Evolutionary conservation across 208 protist species (phyloP).

Genomic region (Vickermania spadyakhi): DNA sequence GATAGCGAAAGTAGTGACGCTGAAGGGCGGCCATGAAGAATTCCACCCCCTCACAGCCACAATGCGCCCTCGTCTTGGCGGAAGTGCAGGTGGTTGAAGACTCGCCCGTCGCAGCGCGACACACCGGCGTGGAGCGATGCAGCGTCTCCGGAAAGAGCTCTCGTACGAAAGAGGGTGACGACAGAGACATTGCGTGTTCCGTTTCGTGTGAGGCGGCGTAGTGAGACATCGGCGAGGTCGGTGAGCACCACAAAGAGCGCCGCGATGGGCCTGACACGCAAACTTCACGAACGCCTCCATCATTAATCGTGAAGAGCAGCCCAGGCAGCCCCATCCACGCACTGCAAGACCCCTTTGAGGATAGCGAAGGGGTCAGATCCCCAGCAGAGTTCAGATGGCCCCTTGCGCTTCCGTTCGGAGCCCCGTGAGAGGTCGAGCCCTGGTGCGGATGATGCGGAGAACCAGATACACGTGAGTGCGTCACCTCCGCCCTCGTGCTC

Average conservation of each 20-base stretch:
- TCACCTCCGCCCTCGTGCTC: conserved; percentile 20
- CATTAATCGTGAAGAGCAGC: conserved; percentile 82
- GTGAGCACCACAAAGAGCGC: neutral
- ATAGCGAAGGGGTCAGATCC: no score
- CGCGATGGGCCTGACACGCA: conserved; percentile 61
- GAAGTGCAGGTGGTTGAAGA: neutral
- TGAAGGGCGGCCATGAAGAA: conserved; percentile 38
- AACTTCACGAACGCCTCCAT: conserved; percentile 42
- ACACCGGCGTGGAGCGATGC: no score
- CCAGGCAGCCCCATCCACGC: conserved; percentile 80
- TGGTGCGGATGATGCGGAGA: neutral
- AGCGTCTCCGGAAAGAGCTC: neutral
- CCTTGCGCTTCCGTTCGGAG: neutral
- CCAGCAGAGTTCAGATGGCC: neutral
- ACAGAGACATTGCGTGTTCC: neutral
- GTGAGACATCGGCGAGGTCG: neutral
- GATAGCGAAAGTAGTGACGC: conserved; percentile 59
- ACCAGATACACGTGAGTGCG: no score
- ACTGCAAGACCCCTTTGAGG: conserved; percentile 6
- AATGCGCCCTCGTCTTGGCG: neutral
- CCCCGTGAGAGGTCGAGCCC: neutral
- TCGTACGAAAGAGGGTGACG: neutral
- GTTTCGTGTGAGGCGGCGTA: neutral
- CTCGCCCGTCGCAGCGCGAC: no score
- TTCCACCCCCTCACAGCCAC: no score